These are phyloP conservation scores for Allium sativum DNA, from an alignment of 106 monocot genomes.

Conservation along the genomic window DNA sequence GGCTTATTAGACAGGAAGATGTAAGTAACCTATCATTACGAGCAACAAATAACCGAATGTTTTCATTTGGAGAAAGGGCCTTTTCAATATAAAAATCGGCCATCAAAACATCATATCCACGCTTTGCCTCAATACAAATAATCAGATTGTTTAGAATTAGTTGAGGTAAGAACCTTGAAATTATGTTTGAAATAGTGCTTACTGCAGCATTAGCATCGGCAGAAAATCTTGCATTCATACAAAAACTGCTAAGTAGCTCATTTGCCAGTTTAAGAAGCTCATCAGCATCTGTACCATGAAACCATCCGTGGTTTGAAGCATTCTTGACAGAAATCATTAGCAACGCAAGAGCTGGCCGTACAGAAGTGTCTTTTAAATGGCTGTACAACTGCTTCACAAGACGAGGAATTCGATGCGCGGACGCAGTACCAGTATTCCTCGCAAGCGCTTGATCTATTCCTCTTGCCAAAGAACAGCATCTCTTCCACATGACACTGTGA, in stretches of 20 bases:
- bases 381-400: too few species aligned
- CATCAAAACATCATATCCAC: slow-evolving; percentile 36
- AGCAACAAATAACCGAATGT: too few species aligned
- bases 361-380: not conserved
- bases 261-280: slow-evolving; percentile 9
- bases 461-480: too few species aligned
- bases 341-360: not conserved
- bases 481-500: too few species aligned
- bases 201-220: not conserved
- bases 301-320: slow-evolving; percentile 15
- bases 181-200: slow-evolving; percentile 4
- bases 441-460: too few species aligned
- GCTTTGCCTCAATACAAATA: slow-evolving; percentile 17
- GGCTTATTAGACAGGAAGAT: too few species aligned
- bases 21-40: too few species aligned
- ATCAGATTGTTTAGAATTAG: not conserved
- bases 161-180: not conserved
- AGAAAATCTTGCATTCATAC: not conserved
- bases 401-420: too few species aligned
- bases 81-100: slow-evolving; percentile 31
- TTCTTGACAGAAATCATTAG: slow-evolving; percentile 10
- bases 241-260: slow-evolving; percentile 9
- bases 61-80: slow-evolving; percentile 12
- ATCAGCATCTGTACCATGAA: slow-evolving; percentile 2
- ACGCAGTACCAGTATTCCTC: too few species aligned